Conservation (phyloP, 2,329 filamentous ascomycete genomes). For the Samsoniella hepiali region DNA sequence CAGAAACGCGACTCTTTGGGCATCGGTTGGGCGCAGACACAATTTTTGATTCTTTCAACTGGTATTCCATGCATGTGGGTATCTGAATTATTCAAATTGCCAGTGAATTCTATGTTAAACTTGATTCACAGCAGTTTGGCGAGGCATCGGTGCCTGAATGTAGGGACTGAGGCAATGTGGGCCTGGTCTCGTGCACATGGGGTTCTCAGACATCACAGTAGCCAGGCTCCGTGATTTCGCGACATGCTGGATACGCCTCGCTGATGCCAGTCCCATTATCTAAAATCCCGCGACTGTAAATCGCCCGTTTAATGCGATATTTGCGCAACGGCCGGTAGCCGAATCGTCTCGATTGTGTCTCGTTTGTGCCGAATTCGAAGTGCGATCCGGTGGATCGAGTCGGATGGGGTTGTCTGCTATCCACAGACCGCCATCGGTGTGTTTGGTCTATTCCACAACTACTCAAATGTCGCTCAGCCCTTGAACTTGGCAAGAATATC, state of each 20-base stretch:
- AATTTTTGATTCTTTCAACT: background rate
- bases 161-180: constrained; percentile 7
- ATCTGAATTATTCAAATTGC: background rate
- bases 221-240: background rate
- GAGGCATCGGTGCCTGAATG: constrained; percentile 1
- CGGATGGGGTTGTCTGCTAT: background rate
- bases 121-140: background rate
- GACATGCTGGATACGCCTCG: background rate
- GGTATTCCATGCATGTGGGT: background rate
- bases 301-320: background rate
- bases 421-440: background rate
- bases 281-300: too few relatives aligned
- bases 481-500: constrained; percentile 66
- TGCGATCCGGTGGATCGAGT: background rate
- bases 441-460: background rate
- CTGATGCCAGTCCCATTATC: background rate
- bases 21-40: constrained; percentile 14
- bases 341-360: background rate
- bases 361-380: background rate
- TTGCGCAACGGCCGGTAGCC: background rate
- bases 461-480: constrained; percentile 44
- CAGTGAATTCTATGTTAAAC: background rate
- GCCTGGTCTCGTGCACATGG: constrained; percentile 17
- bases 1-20: constrained; percentile 25
- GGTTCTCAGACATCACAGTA: background rate